phyloP scores from a whole-genome alignment of 1,284 basidiomycete species.

The Cutaneotrichosporon curvatum region DNA sequence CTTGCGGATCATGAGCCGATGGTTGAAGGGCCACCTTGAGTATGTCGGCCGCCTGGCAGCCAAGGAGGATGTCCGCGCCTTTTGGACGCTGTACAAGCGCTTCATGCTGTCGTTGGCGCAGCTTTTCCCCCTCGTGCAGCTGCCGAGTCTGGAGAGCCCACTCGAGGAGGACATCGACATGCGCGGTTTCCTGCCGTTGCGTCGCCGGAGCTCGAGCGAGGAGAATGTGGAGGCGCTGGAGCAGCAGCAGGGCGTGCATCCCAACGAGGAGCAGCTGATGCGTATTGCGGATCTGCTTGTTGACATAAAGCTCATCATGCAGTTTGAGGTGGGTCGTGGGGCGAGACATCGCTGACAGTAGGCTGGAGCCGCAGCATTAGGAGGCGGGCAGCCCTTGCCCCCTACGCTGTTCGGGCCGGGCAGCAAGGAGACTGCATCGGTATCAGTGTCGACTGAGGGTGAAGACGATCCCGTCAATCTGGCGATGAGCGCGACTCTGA shows the following conservation, averaged over 20 bases:
- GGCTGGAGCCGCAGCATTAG: constrained; percentile 6
- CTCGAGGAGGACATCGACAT: constrained; percentile 90
- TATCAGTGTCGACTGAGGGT: constrained; percentile 61
- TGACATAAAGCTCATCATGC: constrained; percentile 55
- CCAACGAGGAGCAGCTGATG: constrained; percentile 93
- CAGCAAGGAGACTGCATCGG: constrained; percentile 50
- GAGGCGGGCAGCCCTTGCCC: constrained; percentile 1
- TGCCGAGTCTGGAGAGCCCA: constrained; percentile 60
- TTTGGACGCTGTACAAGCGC: constrained; percentile 68
- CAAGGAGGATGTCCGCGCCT: constrained; percentile 39
- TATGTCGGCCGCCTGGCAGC: constrained; percentile 51
- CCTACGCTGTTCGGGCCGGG: constrained; percentile 29
- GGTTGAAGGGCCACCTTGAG: constrained; percentile 71
- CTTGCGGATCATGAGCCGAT: constrained; percentile 79
- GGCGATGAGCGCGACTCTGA: constrained; percentile 61
- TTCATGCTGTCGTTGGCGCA: constrained; percentile 60
- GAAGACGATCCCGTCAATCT: constrained; percentile 74
- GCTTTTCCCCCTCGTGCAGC: constrained; percentile 61
- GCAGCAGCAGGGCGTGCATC: constrained; percentile 51
- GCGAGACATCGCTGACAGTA: constrained; percentile 11
- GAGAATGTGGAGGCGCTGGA: constrained; percentile 9
- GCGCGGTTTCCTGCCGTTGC: constrained; percentile 77
- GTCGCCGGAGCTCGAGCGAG: constrained; percentile 47
- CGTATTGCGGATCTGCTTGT: constrained; percentile 75
- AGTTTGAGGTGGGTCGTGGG: constrained; percentile 27